Evolutionary conservation across 2,329 filamentous ascomycete species (phyloP).

Genomic region (Xylariaceae sp.): DNA sequence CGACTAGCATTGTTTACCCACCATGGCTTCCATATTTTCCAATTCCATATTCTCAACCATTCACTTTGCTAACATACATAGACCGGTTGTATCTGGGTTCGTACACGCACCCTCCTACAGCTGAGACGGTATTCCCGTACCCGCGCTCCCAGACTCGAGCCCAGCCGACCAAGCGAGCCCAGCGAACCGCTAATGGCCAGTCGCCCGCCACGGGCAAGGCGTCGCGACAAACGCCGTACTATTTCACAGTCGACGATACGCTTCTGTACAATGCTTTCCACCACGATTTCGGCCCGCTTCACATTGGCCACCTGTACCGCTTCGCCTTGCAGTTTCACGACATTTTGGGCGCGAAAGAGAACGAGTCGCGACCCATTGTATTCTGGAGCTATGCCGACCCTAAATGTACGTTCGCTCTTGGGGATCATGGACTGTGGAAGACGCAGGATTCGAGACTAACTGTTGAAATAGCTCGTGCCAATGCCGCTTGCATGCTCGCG

Average conservation of each 20-base stretch:
- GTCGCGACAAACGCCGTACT: conserved; percentile 66
- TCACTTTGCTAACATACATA: conserved; percentile 44
- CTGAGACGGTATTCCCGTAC: conserved; percentile 82
- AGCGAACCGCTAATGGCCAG: conserved; percentile 57
- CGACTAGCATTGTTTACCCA: conserved; percentile 14
- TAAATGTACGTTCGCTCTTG: conserved; percentile 59
- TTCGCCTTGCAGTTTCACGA: conserved; percentile 96
- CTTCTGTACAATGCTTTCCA: conserved; percentile 98
- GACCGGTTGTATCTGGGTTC: conserved; percentile 94
- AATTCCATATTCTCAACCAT: conserved; percentile 22
- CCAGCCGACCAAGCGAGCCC: conserved; percentile 72
- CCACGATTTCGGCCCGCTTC: conserved; percentile 94
- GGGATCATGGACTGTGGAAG: background rate
- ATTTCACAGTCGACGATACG: conserved; percentile 90
- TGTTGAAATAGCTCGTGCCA: conserved; percentile 64
- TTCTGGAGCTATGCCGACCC: conserved; percentile 95
- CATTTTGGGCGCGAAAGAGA: conserved; percentile 84
- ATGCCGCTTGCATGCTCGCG: conserved; percentile 88
- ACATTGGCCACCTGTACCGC: conserved; percentile 94
- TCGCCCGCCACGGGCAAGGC: conserved; percentile 41
- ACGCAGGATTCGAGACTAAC: conserved; percentile 21
- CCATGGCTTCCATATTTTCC: conserved; percentile 20
- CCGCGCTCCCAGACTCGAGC: conserved; percentile 49
- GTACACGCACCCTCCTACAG: conserved; percentile 75
- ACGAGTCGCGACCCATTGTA: conserved; percentile 83